These are phyloP conservation scores for Rhodotorula babjevae DNA, from an alignment of 768 basidiomycete species.

Conservation along the genomic window DNA sequence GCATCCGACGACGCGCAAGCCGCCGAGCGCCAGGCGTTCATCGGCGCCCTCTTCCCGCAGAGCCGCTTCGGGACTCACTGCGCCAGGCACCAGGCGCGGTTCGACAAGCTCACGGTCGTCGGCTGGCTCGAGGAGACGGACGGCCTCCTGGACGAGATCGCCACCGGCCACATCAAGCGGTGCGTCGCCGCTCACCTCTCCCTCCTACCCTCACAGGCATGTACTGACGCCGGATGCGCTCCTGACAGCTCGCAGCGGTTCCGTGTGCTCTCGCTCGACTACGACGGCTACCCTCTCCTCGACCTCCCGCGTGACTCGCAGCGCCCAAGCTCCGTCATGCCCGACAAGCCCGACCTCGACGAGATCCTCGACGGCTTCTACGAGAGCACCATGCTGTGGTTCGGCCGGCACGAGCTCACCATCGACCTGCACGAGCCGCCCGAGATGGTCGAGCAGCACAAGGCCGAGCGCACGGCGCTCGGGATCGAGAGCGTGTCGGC, in stretches of 20 bases:
- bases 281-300: not conserved
- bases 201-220: no score
- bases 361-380: not conserved
- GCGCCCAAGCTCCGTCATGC: no score
- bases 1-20: not conserved
- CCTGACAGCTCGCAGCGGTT: not conserved
- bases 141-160: not conserved
- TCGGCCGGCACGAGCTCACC: not conserved
- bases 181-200: not conserved
- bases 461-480: not conserved
- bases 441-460: not conserved
- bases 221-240: not conserved
- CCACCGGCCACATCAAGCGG: not conserved
- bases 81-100: not conserved
- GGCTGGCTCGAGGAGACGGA: not conserved
- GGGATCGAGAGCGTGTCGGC: not conserved
- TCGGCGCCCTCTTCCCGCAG: not conserved
- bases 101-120: not conserved
- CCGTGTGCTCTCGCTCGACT: not conserved
- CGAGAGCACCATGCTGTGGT: not conserved
- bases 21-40: not conserved
- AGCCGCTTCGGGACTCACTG: not conserved
- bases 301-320: not conserved
- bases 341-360: not conserved
- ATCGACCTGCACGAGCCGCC: not conserved